These are phyloP conservation scores for Casaregolazyma lundiana DNA, from an alignment of 1,139 yeast species.

Conservation along the genomic window DNA sequence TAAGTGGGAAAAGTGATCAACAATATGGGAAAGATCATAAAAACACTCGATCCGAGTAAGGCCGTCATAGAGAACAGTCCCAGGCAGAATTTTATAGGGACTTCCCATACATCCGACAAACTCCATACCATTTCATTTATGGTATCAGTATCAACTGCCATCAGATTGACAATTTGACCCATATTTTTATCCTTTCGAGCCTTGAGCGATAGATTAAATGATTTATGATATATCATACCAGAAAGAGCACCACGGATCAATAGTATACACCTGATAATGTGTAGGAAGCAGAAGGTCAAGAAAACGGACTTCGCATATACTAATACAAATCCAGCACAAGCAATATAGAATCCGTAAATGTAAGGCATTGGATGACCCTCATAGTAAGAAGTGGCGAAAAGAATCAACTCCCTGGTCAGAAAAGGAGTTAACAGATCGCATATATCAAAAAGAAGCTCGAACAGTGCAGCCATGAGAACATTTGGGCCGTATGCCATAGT, in stretches of 20 bases:
- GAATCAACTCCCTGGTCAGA: constrained; percentile 63
- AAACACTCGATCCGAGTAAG: constrained; percentile 57
- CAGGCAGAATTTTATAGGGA: constrained; percentile 54
- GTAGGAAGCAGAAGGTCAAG: constrained; percentile 62
- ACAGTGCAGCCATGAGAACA: constrained; percentile 60
- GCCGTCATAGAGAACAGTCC: constrained; percentile 54
- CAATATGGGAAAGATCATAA: constrained; percentile 56
- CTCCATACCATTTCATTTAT: constrained; percentile 51
- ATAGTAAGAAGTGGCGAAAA: constrained; percentile 70
- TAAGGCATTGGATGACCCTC: constrained; percentile 43
- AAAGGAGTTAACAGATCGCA: constrained; percentile 76
- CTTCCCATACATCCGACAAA: constrained; percentile 51
- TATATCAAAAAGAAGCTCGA: constrained; percentile 66
- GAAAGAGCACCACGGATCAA: constrained; percentile 56
- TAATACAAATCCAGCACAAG: constrained; percentile 71
- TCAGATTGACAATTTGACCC: constrained; percentile 87
- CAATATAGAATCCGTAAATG: constrained; percentile 74
- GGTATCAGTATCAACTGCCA: constrained; percentile 63
- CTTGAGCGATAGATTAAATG: constrained; percentile 73
- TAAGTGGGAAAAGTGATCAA: constrained; percentile 56
- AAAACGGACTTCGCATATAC: constrained; percentile 76
- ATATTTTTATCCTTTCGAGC: constrained; percentile 71
- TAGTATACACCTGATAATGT: constrained; percentile 34
- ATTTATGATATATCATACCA: constrained; percentile 70
- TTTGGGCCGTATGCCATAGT: constrained; percentile 60